phyloP scores from a whole-genome alignment of 1,284 basidiomycete species.

The Heterobasidion irregulare region DNA sequence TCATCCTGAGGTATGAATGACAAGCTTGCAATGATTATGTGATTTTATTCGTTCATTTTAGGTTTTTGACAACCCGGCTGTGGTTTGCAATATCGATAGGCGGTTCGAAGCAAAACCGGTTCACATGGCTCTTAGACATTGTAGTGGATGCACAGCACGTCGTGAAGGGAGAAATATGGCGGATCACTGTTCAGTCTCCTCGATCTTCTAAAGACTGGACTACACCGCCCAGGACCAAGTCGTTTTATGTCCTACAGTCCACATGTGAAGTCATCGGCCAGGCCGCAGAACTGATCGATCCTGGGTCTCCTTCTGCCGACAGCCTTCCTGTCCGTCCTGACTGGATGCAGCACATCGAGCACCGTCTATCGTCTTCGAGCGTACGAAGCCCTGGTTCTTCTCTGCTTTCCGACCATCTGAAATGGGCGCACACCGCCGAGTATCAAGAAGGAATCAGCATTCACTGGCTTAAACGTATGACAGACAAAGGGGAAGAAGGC shows the following conservation, averaged over 20 bases:
- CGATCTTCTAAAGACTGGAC: no score
- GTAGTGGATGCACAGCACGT: slow-evolving; percentile 41
- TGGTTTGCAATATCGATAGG: slow-evolving; percentile 56
- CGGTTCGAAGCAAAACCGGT: slow-evolving; percentile 16
- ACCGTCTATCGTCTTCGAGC: slow-evolving; percentile 9
- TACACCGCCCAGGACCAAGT: slow-evolving; percentile 9
- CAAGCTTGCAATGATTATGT: background rate
- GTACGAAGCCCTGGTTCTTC: slow-evolving; percentile 1
- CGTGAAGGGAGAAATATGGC: slow-evolving; percentile 52
- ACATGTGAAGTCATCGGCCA: slow-evolving; percentile 66
- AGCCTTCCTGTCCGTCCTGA: slow-evolving; percentile 38
- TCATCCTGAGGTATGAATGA: slow-evolving; percentile 44
- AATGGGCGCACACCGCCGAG: slow-evolving; percentile 62
- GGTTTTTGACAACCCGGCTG: slow-evolving; percentile 53
- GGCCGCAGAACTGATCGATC: background rate
- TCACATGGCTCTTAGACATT: slow-evolving; percentile 24
- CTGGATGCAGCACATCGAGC: slow-evolving; percentile 51
- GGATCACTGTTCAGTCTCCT: slow-evolving; percentile 25
- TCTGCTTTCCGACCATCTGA: slow-evolving; percentile 29
- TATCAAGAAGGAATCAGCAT: slow-evolving; percentile 60
- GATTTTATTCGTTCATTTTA: slow-evolving; percentile 16
- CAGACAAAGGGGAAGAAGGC: slow-evolving; percentile 34
- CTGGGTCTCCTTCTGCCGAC: background rate
- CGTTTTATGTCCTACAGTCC: slow-evolving; percentile 48
- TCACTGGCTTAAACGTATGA: slow-evolving; percentile 43